Base-by-base conservation (phyloP, 192 early-diverging fungal genomes). In the Coemansia sp. region DNA sequence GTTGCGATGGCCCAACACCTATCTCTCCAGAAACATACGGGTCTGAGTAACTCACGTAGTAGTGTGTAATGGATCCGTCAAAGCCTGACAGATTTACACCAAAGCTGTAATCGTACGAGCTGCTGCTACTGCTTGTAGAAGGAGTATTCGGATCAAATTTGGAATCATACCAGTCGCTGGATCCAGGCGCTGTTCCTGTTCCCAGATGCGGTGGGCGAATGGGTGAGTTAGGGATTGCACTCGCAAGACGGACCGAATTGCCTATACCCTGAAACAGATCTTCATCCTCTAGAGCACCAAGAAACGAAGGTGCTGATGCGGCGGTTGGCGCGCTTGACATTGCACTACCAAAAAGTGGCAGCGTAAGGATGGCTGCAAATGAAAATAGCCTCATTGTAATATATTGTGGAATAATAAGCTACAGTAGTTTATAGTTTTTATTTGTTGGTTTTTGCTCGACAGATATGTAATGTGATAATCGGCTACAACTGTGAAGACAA, bases 21-120 rank as follows among this genome's bases (percentile, higher is more conserved):
- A 80, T 62, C 20, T 61, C 64, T 12, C 78, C 78, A 20, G 72
- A 80, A 20, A 75, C 65, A 61, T 58, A 74, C 21, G 72, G 72
- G 51, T 80, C 66, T n/a, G 78, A 74, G 51, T 80, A 75, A 63
- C 78, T 80, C 31, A 74, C 69, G 28, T 66, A 75, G 66, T 75
- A 80, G 56, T 80, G 78, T 2, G 72, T 75, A 21, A 80, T 80
- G 6, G 30, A 30, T 2, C 78, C 72, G 33, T 75, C 66, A 52
- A 58, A 74, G 0, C 78, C 78, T 7, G 78, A 80, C n/a, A 80
- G 59, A 12, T 34, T 57, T 7, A 80, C 72, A 7, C 30, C 69
- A 66, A 68, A 72, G 63, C 69, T 75, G 49, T 75, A 75, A 48
- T 72, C 61, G 20, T 75, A 67, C 2, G 58, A 58, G 66, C 61